A percentile compares a stretch with the other conserved stretches of the same genome.
These are phyloP conservation scores for Exophiala sp. DNA, from an alignment of 2,329 filamentous ascomycete genomes.

Conservation along the genomic window DNA sequence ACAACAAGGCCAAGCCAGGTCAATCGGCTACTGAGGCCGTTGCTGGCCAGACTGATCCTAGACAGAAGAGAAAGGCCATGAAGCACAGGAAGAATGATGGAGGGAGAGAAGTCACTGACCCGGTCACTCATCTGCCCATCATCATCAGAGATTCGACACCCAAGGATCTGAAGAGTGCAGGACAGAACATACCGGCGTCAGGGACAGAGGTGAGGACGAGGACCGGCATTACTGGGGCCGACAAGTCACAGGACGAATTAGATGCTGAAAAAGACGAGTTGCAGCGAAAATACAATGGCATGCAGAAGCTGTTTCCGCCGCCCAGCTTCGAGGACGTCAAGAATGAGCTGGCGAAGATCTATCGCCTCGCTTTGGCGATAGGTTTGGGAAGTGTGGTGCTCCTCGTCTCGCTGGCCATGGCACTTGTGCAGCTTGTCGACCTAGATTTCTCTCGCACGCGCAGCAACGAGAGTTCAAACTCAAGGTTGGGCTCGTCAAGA, in stretches of 20 bases:
- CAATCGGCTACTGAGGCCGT: constrained; percentile 26
- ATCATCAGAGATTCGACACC: constrained; percentile 66
- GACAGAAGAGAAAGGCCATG: constrained; percentile 48
- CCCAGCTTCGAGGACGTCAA: constrained; percentile 48
- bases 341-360: constrained; percentile 44
- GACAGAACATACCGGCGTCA: constrained; percentile 44
- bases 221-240: constrained; percentile 45
- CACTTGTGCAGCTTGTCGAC: constrained; percentile 7
- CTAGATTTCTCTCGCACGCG: constrained; percentile 4
- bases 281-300: constrained; percentile 42
- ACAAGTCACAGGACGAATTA: constrained; percentile 45
- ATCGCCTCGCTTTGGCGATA: constrained; percentile 43
- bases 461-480: neutral
- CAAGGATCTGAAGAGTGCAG: constrained; percentile 53
- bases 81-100: constrained; percentile 48
- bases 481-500: neutral
- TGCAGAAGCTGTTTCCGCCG: constrained; percentile 53
- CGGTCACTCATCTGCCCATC: constrained; percentile 67
- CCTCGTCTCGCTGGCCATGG: constrained; percentile 17
- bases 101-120: constrained; percentile 64
- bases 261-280: constrained; percentile 42
- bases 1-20: constrained; percentile 11
- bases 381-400: constrained; percentile 29
- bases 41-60: constrained; percentile 36
- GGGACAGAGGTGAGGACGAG: constrained; percentile 40